Evolutionary conservation across 2,329 filamentous ascomycete species (phyloP), one percentile per base, ranked within the genome.

Genomic region (Teratosphaeria zuluensis): DNA sequence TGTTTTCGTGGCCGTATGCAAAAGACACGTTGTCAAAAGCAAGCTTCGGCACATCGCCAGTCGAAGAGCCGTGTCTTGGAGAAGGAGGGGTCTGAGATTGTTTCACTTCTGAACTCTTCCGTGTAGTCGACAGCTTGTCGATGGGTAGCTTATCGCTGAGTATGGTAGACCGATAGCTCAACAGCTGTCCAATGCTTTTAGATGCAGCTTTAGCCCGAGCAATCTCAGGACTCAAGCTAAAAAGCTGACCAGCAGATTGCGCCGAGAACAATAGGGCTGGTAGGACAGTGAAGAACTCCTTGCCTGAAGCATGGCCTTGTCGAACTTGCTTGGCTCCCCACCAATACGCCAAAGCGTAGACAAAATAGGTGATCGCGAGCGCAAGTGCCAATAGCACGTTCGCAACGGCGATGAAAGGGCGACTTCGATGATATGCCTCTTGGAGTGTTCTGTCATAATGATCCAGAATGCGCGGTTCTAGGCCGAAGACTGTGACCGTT

Each of bases 401-500:
- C 1, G 74, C 73, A 5, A 70, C 67, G 4, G 75, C 59, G 21
- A 71, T 74, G 59, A 76, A 77, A 6, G 66, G 68, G 9, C 75
- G 62, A 30, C 75, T 72, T 53, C 74, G 68, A 24, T 74, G 66
- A 58, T 75, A 76, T 2, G 75, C 75, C 51, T 70, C 68, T 16
- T 69, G 68, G 6, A 78, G 70, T 1, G 72, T 71, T 2, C 66
- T 64, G 52, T 67, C 68, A 57, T 78, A 78, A 11, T 69, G 59
- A 14, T 68, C 61, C 19, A 76, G 64, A 16, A 77, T 70, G 48
- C 74, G 68, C 6, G 69, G 63, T 60, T 78, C 76, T 6, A 76
- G 66, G 6, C 75, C 74, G 11, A 78, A 72, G 1, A 75, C 71
- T 2, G 75, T 73, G 14, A 78, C 79, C 31, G 86, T 88, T 64